A percentile compares a stretch with the other conserved stretches of the same genome.
These are phyloP conservation scores for Exsudoporus frostii DNA, from an alignment of 768 basidiomycete species.

Conservation along the genomic window DNA sequence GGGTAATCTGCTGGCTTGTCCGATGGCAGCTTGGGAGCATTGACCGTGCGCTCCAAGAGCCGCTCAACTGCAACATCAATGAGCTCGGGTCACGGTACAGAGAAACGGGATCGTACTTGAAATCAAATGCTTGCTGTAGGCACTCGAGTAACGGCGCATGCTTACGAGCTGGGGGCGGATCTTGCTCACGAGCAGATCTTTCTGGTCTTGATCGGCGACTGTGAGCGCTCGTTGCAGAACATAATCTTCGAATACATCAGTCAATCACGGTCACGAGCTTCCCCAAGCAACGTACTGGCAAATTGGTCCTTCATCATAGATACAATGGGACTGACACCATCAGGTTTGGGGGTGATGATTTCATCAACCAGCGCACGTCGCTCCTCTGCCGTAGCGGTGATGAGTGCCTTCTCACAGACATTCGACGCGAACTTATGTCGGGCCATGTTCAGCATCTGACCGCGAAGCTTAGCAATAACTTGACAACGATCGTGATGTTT, in stretches of 20 bases:
- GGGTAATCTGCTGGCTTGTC: conserved; percentile 33
- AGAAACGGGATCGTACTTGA: conserved; percentile 53
- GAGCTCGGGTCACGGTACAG: neutral
- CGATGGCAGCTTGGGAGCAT: conserved; percentile 20
- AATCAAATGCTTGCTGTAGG: conserved; percentile 76
- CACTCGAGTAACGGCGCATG: conserved; percentile 70
- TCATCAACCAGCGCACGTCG: conserved; percentile 76
- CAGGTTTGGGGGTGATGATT: conserved; percentile 61
- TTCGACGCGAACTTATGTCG: conserved; percentile 95
- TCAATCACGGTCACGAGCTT: neutral
- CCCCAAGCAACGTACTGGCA: conserved; percentile 60
- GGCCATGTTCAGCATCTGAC: conserved; percentile 76
- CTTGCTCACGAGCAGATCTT: conserved; percentile 55
- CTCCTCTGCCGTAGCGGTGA: conserved; percentile 59
- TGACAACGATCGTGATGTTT: conserved; percentile 60
- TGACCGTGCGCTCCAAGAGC: conserved; percentile 52
- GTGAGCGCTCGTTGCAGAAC: conserved; percentile 78
- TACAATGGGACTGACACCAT: conserved; percentile 65
- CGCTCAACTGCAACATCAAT: conserved; percentile 55
- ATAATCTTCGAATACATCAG: conserved; percentile 53
- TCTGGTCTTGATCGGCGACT: conserved; percentile 70
- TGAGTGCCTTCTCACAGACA: conserved; percentile 88
- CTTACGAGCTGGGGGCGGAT: conserved; percentile 65
- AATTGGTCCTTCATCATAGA: conserved; percentile 85
- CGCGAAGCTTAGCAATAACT: conserved; percentile 67